Conservation (phyloP, 805 yeast species). For the Ogataea methanolica region DNA sequence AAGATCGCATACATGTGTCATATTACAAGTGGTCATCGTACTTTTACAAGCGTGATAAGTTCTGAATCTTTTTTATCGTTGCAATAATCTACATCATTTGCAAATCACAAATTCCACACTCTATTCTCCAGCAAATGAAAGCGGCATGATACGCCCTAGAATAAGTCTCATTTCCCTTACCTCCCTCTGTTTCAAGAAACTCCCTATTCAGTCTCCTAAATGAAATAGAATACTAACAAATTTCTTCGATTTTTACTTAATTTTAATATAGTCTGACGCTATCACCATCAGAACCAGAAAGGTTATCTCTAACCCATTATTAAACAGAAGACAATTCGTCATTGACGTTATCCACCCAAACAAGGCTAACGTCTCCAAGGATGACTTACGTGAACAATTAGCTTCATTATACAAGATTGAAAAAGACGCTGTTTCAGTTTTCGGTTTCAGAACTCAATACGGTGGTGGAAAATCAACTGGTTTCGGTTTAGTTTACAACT, state of each 20-base stretch:
- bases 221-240: conserved; percentile 14
- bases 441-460: conserved; percentile 98
- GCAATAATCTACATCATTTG: too few relatives aligned
- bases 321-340: conserved; percentile 99
- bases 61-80: too few relatives aligned
- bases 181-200: too few relatives aligned
- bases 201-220: too few relatives aligned
- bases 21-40: too few relatives aligned
- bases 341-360: conserved; percentile 99
- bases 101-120: too few relatives aligned
- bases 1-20: too few relatives aligned
- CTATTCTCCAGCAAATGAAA: too few relatives aligned
- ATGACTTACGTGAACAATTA: conserved; percentile 84
- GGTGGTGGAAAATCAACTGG: conserved; percentile 99
- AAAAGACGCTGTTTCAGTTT: conserved; percentile 78
- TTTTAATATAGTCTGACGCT: conserved; percentile 80
- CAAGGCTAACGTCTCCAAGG: conserved; percentile 99
- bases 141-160: too few relatives aligned
- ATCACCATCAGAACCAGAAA: conserved; percentile 99
- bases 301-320: conserved; percentile 98
- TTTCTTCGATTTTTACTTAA: background rate
- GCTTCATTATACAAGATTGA: conserved; percentile 62
- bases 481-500: conserved; percentile 98
- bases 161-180: too few relatives aligned
- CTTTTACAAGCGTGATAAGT: too few relatives aligned